Conservation (phyloP, 2,329 filamentous ascomycete species). For the Pseudopithomyces maydicus region DNA sequence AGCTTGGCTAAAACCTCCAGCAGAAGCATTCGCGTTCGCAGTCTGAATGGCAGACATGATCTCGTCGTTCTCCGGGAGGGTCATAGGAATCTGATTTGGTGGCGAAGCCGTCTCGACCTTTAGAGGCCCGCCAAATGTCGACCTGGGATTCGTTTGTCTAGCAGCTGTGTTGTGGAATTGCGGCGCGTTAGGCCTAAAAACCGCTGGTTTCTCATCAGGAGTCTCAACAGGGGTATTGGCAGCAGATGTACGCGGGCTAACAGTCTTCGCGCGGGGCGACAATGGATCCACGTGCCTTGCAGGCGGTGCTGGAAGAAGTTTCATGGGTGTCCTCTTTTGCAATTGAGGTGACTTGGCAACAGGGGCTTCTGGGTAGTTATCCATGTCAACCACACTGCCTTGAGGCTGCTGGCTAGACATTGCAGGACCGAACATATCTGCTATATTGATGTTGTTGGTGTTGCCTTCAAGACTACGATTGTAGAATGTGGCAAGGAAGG, state of each 20-base stretch:
- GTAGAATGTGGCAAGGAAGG: conserved; percentile 95
- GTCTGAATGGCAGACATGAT: conserved; percentile 57
- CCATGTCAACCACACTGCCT: conserved; percentile 66
- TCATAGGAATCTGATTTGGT: conserved; percentile 34
- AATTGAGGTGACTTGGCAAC: conserved; percentile 37
- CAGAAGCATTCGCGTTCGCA: conserved; percentile 46
- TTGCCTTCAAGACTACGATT: conserved; percentile 90
- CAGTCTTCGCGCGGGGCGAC: conserved; percentile 34
- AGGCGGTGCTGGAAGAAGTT: conserved; percentile 40
- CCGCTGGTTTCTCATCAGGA: conserved; percentile 23
- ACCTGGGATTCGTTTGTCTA: conserved; percentile 11
- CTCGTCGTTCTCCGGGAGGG: conserved; percentile 50
- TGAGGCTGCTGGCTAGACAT: conserved; percentile 64
- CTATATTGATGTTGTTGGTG: conserved; percentile 73
- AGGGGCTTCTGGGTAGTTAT: conserved; percentile 55
- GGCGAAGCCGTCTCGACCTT: conserved; percentile 48
- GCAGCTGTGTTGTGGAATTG: conserved; percentile 22
- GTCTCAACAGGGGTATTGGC: conserved; percentile 30
- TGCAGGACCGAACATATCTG: conserved; percentile 80
- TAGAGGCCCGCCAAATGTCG: conserved; percentile 30
- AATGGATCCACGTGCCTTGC: conserved; percentile 29
- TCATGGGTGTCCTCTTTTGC: conserved; percentile 47
- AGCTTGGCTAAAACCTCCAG: conserved; percentile 31
- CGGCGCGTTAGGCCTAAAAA: conserved; percentile 28
- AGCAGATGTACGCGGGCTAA: conserved; percentile 35